A percentile compares a stretch with the other conserved stretches of the same genome.
Conservation (phyloP, 345 rosid genomes). For the Mangifera indica region DNA sequence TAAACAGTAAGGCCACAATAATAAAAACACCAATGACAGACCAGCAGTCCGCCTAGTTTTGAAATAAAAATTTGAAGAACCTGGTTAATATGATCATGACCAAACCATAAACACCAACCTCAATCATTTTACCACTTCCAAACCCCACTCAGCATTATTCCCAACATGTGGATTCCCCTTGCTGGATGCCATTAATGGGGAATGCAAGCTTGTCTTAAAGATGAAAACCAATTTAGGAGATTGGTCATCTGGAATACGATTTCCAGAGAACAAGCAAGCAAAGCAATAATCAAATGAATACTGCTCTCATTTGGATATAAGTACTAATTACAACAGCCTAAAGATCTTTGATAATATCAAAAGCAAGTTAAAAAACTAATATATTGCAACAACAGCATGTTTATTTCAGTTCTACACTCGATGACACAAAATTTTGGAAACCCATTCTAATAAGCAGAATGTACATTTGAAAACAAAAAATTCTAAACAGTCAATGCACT, state of each 20-base stretch:
- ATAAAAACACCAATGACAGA: not conserved
- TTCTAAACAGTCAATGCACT: not conserved
- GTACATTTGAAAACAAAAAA: not conserved
- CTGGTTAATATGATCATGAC: too few species aligned
- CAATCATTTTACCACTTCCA: too few species aligned
- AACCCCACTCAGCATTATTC: too few species aligned
- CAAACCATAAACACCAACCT: too few species aligned
- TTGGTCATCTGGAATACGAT: too few species aligned
- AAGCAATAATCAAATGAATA: too few species aligned
- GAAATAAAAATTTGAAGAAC: too few species aligned
- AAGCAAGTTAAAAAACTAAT: not conserved
- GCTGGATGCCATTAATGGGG: too few species aligned
- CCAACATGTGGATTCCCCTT: too few species aligned
- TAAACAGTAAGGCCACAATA: not conserved
- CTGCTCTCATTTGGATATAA: not conserved
- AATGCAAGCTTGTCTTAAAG: too few species aligned
- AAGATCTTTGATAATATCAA: not conserved
- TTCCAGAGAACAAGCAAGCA: too few species aligned
- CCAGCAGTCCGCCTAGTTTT: not conserved
- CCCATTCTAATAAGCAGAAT: not conserved
- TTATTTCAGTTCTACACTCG: not conserved
- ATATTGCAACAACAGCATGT: not conserved
- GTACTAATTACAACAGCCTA: not conserved
- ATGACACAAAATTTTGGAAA: not conserved
- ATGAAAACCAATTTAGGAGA: too few species aligned